Conservation (phyloP, 495 filamentous ascomycete genomes). For the Saxophila tyrrhenica region DNA sequence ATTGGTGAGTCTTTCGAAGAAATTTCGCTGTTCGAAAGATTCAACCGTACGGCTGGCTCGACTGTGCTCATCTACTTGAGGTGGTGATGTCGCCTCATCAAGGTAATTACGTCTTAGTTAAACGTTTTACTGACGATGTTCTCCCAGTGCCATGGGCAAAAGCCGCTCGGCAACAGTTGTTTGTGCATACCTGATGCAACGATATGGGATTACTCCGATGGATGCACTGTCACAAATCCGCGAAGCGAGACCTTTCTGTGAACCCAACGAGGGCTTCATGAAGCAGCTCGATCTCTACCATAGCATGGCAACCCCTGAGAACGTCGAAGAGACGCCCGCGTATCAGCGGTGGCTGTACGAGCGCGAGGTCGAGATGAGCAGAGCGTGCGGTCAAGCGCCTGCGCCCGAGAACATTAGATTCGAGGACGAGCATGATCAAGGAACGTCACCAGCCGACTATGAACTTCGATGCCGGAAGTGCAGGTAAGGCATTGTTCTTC, state of each 20-base stretch:
- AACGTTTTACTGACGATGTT: neutral
- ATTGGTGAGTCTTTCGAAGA: slow-evolving; percentile 47
- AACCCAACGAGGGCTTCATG: slow-evolving; percentile 86
- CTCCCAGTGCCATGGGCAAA: slow-evolving; percentile 81
- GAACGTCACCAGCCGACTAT: slow-evolving; percentile 11
- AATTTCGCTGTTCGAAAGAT: too few relatives aligned
- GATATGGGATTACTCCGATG: slow-evolving; percentile 41
- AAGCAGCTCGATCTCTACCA: slow-evolving; percentile 76
- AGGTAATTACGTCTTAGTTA: neutral
- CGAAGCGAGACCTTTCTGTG: slow-evolving; percentile 56
- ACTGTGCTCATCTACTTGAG: too few relatives aligned
- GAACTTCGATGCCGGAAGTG: slow-evolving; percentile 44
- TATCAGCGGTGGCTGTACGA: slow-evolving; percentile 88
- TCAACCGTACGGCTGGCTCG: too few relatives aligned
- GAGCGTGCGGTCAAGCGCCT: slow-evolving; percentile 59
- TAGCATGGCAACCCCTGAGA: slow-evolving; percentile 61
- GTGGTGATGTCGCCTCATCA: neutral
- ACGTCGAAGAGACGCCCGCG: slow-evolving; percentile 52
- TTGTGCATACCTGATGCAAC: slow-evolving; percentile 75
- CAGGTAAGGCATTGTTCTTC: slow-evolving; percentile 37
- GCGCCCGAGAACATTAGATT: slow-evolving; percentile 58
- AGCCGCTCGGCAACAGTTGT: slow-evolving; percentile 78
- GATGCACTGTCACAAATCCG: slow-evolving; percentile 53
- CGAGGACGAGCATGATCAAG: slow-evolving; percentile 56
- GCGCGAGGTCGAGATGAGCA: slow-evolving; percentile 61